These are phyloP conservation scores for Domatiomyces catenatus DNA, from an alignment of 2,329 filamentous ascomycete species.

Conservation along the genomic window DNA sequence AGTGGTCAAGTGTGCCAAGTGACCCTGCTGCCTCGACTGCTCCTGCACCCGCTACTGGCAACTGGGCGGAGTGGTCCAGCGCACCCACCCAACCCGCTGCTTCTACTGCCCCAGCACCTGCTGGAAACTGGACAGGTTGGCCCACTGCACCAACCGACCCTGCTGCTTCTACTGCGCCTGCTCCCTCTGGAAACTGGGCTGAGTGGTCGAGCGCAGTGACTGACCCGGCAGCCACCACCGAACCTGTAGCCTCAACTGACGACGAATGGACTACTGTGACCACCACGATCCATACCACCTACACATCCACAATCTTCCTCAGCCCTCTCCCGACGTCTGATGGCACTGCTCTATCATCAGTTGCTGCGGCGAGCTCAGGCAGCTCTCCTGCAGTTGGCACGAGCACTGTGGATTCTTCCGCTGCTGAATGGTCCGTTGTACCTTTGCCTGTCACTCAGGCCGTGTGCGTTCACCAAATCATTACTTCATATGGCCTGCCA, in stretches of 20 bases:
- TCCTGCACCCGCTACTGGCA: background rate
- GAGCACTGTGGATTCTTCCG: conserved; percentile 4
- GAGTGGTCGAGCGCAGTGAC: background rate
- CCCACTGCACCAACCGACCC: conserved; percentile 5
- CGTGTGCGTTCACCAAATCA: conserved; percentile 9
- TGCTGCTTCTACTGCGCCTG: background rate
- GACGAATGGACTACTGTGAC: conserved; percentile 11
- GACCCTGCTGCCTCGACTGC: background rate
- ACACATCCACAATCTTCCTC: conserved; percentile 45
- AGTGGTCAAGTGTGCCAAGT: conserved; percentile 9
- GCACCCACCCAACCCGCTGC: conserved; percentile 1
- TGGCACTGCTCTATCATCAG: conserved; percentile 50
- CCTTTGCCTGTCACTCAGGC: conserved; percentile 1
- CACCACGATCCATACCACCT: conserved; percentile 13
- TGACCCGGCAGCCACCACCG: background rate
- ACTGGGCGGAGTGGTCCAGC: conserved; percentile 9
- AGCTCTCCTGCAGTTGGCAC: conserved; percentile 10
- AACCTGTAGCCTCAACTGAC: background rate
- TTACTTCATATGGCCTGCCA: conserved; percentile 14
- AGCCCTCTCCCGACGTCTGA: conserved; percentile 44
- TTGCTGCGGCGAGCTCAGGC: conserved; percentile 9
- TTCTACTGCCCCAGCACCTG: background rate
- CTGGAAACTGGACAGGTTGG: conserved; percentile 22
- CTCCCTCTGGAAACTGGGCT: no score
- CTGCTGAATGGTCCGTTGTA: conserved; percentile 3